Evolutionary conservation across 2,329 filamentous ascomycete species (phyloP).

Genomic region (Monosporascus sp.): DNA sequence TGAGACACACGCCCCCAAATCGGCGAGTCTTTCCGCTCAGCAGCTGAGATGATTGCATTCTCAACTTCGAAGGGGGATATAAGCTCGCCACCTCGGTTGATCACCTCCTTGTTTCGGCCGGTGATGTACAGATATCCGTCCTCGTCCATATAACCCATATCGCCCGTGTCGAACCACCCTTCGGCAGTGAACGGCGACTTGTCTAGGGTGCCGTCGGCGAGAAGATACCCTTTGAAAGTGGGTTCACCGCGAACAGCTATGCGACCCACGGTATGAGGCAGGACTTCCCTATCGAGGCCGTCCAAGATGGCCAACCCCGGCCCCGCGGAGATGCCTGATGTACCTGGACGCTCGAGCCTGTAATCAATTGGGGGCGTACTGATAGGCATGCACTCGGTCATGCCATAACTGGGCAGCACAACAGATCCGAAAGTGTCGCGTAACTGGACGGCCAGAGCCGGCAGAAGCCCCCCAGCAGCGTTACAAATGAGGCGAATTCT

Average conservation of each 20-base stretch:
- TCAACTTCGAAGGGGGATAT: conserved; percentile 57
- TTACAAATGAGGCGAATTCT: conserved; percentile 50
- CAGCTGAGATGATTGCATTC: conserved; percentile 46
- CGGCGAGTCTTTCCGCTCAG: conserved; percentile 34
- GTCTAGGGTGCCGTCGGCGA: conserved; percentile 36
- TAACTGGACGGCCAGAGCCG: conserved; percentile 43
- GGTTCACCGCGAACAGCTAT: conserved; percentile 49
- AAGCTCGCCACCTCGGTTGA: conserved; percentile 54
- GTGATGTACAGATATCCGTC: conserved; percentile 50
- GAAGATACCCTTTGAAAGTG: conserved; percentile 46
- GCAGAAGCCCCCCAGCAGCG: conserved; percentile 48
- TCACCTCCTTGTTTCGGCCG: conserved; percentile 51
- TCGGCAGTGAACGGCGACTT: conserved; percentile 39
- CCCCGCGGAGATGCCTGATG: conserved; percentile 46
- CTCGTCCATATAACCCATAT: conserved; percentile 46
- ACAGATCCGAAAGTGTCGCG: conserved; percentile 45
- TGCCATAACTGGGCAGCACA: conserved; percentile 52
- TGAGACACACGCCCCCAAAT: conserved; percentile 42
- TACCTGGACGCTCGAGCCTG: conserved; percentile 44
- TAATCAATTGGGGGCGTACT: conserved; percentile 50
- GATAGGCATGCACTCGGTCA: conserved; percentile 58
- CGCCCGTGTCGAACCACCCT: conserved; percentile 52
- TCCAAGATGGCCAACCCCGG: conserved; percentile 47
- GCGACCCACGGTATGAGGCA: conserved; percentile 34
- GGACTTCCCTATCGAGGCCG: conserved; percentile 27